These are phyloP conservation scores for Beauveria sp. DNA, from an alignment of 2,329 filamentous ascomycete genomes.

Conservation along the genomic window DNA sequence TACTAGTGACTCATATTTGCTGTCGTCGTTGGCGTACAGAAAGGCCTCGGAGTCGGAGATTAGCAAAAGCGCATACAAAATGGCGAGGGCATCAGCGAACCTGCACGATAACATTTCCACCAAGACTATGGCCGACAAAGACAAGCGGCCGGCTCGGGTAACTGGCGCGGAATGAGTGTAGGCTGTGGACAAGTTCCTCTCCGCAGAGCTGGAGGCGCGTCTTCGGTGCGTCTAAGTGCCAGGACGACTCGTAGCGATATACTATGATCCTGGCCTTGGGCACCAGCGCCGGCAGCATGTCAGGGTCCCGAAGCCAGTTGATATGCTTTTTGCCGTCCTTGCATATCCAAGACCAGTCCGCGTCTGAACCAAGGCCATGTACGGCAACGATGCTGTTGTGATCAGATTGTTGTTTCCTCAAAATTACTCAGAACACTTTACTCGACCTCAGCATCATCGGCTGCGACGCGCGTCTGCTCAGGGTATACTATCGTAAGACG, in stretches of 20 bases:
- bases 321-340: conserved; percentile 8
- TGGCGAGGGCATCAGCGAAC: neutral
- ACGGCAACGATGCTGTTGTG: conserved; percentile 16
- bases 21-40: conserved; percentile 12
- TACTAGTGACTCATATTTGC: conserved; percentile 9
- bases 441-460: no score
- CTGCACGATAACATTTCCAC: conserved; percentile 15
- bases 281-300: conserved; percentile 13
- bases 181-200: conserved; percentile 14
- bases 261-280: conserved; percentile 13
- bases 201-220: conserved; percentile 16
- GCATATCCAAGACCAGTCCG: conserved; percentile 17
- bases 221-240: conserved; percentile 15
- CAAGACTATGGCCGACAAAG: conserved; percentile 18
- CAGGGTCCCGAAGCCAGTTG: conserved; percentile 15
- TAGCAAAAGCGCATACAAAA: neutral
- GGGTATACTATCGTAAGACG: no score
- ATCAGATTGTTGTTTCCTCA: neutral
- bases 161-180: conserved; percentile 10
- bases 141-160: conserved; percentile 13
- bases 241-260: conserved; percentile 17
- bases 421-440: neutral
- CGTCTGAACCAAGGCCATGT: conserved; percentile 17
- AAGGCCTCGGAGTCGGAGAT: conserved; percentile 8
- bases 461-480: no score